Percentiles rank a stretch among this genome's conserved stretches.
Conservation (phyloP, 2,329 filamentous ascomycete genomes). For the Neurospora crassa region DNA sequence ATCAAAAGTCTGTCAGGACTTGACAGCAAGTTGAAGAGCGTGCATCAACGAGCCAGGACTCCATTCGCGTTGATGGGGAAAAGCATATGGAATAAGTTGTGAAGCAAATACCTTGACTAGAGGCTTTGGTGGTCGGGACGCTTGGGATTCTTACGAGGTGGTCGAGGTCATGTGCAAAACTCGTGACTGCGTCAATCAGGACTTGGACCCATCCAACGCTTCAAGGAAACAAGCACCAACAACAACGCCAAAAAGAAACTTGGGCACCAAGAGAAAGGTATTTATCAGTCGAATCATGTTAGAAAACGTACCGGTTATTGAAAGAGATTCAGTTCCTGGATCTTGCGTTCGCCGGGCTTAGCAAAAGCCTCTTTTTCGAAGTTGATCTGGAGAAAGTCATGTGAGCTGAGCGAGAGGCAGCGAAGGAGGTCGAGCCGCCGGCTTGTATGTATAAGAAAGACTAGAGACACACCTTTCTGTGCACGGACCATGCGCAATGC, state of each 20-base stretch:
- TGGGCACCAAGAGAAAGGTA: not conserved
- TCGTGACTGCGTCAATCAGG: not conserved
- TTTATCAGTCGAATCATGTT: not conserved
- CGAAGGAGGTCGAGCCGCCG: not conserved
- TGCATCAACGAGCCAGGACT: not conserved
- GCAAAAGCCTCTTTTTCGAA: slow-evolving; percentile 3
- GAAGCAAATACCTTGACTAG: not conserved
- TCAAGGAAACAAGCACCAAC: not conserved
- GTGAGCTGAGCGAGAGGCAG: slow-evolving; percentile 16
- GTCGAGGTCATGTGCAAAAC: slow-evolving; percentile 1
- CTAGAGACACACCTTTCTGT: not conserved
- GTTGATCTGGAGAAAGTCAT: slow-evolving; percentile 18
- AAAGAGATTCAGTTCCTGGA: not conserved
- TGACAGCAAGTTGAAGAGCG: not conserved
- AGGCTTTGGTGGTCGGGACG: not conserved
- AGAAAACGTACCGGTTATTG: not conserved
- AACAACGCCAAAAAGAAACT: not conserved
- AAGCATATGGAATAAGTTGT: not conserved
- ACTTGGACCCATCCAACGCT: not conserved
- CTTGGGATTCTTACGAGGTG: not conserved
- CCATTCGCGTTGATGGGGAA: not conserved
- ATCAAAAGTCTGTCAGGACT: not conserved
- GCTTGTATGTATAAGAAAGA: not conserved
- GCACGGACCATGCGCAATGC: not conserved
- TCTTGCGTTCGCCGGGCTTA: not conserved